Evolutionary conservation across 2,329 filamentous ascomycete genomes (phyloP), one percentile per base, ranked within the genome.

Genomic region (Colletotrichum ledebouriae): DNA sequence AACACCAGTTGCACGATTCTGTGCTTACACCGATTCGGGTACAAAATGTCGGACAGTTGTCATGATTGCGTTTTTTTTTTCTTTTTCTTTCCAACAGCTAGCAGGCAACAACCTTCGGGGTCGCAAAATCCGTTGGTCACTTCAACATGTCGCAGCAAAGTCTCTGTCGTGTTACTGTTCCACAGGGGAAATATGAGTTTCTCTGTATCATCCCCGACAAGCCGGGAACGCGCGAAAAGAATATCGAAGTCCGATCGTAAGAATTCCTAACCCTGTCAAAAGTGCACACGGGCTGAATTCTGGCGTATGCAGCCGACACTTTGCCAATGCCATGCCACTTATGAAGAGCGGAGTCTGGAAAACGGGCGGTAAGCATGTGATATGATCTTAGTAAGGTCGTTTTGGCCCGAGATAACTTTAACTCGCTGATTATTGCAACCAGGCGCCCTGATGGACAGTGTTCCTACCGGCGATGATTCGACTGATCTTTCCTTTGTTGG

Each of bases 341-440:
- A 50, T 50, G 47, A 25, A 50, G 25, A 50, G 47, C 33, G 47
- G 25, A n/a, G 25, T 50, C 22, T 33, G 47, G 47, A 33, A 50
- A 11, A 50, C 22, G 11, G 47, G 47, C n/a, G 47, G 47, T 50
- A 33, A 10, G 47, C 25, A 33, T 3, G 33, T n/a, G 22, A 22
- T 4, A 25, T 25, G 25, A 10, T 5, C 15, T 4, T 50, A n/a
- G 3, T 6, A 11, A 50, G 6, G 22, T 6, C 9, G n/a, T 10
- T 10, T 10, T n/a, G 3, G 12, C 2, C 25, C 13, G 13, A 2
- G 9, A 10, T 13, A 13, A 17, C 17, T 17, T 17, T 17, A 17
- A 29, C 4, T 17, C 13, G 3, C 22, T 50, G 11, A 50, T 12
- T 1, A 17, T 0, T 13, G 25, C 25, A 6, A 50, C 3, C 13